phyloP scores from a whole-genome alignment of 1,284 basidiomycete genomes.

The Naganishia albida region DNA sequence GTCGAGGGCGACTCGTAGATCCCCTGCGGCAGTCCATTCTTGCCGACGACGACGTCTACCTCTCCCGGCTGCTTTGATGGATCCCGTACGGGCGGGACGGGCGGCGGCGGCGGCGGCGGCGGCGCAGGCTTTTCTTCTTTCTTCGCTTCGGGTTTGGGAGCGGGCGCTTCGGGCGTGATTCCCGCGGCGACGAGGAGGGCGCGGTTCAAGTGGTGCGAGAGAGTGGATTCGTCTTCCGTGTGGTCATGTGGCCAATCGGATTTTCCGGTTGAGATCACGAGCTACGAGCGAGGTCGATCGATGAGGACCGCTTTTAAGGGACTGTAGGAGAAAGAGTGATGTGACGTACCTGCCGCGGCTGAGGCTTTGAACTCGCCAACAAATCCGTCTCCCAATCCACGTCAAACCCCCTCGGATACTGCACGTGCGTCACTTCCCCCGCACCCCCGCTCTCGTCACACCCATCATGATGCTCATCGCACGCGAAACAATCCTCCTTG shows the following conservation, averaged over 20 bases:
- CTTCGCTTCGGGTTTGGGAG: slow-evolving; percentile 35
- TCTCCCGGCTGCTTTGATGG: slow-evolving; percentile 20
- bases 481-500: slow-evolving; percentile 68
- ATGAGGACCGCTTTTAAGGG: background rate
- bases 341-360: slow-evolving; percentile 66
- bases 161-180: slow-evolving; percentile 29
- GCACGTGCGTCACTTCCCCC: slow-evolving; percentile 36
- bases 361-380: slow-evolving; percentile 78
- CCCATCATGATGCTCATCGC: slow-evolving; percentile 75
- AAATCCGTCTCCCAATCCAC: slow-evolving; percentile 76
- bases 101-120: slow-evolving; percentile 13
- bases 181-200: slow-evolving; percentile 32
- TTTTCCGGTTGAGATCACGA: slow-evolving; percentile 84
- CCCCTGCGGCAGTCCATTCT: slow-evolving; percentile 29
- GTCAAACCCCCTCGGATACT: slow-evolving; percentile 67
- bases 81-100: slow-evolving; percentile 7
- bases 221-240: slow-evolving; percentile 52
- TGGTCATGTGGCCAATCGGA: slow-evolving; percentile 80
- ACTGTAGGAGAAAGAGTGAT: slow-evolving; percentile 30
- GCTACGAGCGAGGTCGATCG: slow-evolving; percentile 52
- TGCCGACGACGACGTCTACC: slow-evolving; percentile 19
- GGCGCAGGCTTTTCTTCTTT: slow-evolving; percentile 41
- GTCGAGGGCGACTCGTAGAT: slow-evolving; percentile 38
- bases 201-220: slow-evolving; percentile 39
- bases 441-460: slow-evolving; percentile 55